Percentiles rank a stretch among this genome's conserved stretches.
Evolutionary conservation across 176 grass and related monocot species (phyloP).

Genomic region (Puccinellia tenuiflora): DNA sequence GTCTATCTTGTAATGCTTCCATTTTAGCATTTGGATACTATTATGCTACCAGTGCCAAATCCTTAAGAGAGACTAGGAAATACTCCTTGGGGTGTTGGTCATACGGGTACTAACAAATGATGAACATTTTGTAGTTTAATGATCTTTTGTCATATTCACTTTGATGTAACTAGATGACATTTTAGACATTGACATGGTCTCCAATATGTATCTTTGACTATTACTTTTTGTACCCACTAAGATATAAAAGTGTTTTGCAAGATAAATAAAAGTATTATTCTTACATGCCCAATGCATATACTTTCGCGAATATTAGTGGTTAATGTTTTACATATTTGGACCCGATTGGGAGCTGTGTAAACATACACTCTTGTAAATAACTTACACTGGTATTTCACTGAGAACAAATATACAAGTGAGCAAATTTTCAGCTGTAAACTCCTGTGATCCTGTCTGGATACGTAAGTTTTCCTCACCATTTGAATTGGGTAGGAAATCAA

Average conservation of each 20-base stretch:
- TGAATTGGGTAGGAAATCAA: background rate
- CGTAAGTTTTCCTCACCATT: background rate
- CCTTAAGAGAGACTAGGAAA: background rate
- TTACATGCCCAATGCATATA: background rate
- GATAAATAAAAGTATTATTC: background rate
- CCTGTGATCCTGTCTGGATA: background rate
- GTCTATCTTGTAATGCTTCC: constrained; percentile 29
- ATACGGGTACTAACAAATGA: constrained; percentile 4
- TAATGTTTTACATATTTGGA: background rate
- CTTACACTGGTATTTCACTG: background rate
- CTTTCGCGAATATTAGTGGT: background rate
- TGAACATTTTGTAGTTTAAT: background rate
- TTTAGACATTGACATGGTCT: background rate
- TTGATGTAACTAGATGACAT: background rate
- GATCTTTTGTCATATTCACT: background rate
- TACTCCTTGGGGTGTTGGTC: background rate
- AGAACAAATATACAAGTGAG: background rate
- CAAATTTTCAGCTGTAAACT: background rate
- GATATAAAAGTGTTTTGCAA: background rate
- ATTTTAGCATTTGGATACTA: constrained; percentile 24
- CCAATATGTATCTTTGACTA: background rate
- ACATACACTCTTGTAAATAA: background rate
- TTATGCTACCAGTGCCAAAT: background rate
- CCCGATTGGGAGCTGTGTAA: background rate
- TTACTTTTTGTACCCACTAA: background rate